Conservation (phyloP, 257 asterid species). For the Ajuga chamaepitys region DNA sequence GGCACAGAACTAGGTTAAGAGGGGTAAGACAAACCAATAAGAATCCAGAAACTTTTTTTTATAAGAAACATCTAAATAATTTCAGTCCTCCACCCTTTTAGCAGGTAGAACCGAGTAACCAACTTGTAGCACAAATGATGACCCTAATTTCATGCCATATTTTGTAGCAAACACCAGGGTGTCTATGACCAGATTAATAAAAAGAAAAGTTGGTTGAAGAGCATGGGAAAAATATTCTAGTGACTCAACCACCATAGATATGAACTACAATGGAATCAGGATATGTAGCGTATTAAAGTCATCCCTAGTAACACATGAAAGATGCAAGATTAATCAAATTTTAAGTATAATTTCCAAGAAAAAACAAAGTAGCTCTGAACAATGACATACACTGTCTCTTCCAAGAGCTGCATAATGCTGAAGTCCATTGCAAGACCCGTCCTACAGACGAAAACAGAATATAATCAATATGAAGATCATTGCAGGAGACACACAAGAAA, state of each 20-base stretch:
- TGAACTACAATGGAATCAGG: background rate
- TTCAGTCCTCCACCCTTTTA: background rate
- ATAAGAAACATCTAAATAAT: background rate
- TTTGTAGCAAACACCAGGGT: background rate
- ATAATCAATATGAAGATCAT: conserved; percentile 10
- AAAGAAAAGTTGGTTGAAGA: background rate
- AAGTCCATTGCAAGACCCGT: conserved; percentile 97
- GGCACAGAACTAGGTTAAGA: background rate
- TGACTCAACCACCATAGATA: background rate
- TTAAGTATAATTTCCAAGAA: background rate
- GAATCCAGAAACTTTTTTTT: background rate
- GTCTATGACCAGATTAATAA: background rate
- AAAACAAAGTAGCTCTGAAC: conserved; percentile 6
- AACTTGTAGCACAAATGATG: background rate
- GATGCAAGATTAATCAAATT: background rate
- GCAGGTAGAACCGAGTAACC: background rate
- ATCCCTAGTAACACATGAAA: background rate
- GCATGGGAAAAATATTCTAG: background rate
- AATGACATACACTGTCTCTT: conserved; percentile 63
- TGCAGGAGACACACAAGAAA: background rate
- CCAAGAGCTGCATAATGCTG: conserved; percentile 99
- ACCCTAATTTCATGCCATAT: background rate
- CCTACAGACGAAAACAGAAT: conserved; percentile 37
- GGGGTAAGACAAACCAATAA: background rate
- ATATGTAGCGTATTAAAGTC: background rate